phyloP scores from a whole-genome alignment of 1,284 basidiomycete genomes.

The Quambalaria eucalypti region DNA sequence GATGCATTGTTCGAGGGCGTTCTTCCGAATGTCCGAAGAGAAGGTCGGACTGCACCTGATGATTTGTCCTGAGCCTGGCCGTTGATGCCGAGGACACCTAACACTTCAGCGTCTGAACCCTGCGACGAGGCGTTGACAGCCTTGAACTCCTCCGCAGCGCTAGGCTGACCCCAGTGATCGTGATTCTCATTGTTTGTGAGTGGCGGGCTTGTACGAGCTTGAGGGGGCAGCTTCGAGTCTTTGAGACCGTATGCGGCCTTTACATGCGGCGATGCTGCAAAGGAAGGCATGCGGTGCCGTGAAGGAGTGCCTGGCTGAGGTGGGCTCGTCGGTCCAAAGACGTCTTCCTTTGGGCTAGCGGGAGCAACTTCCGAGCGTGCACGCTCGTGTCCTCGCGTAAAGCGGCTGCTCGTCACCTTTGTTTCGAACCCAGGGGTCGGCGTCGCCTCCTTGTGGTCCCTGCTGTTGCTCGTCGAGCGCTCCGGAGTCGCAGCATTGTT shows the following conservation, averaged over 20 bases:
- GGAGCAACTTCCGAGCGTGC: neutral
- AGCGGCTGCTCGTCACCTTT: too few relatives aligned
- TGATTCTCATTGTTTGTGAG: neutral
- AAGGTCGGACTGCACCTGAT: neutral
- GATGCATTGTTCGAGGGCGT: neutral
- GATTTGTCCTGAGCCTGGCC: neutral
- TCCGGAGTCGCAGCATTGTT: constrained; percentile 4
- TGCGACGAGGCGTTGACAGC: neutral
- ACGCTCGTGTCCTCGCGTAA: neutral
- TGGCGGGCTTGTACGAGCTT: neutral
- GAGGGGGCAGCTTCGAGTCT: constrained; percentile 4
- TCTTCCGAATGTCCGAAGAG: neutral
- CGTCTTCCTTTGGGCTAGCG: neutral
- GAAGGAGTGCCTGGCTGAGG: neutral
- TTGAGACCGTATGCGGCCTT: constrained; percentile 2
- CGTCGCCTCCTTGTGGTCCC: too few relatives aligned
- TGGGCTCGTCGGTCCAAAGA: neutral
- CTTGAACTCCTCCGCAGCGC: neutral
- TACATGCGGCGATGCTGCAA: neutral
- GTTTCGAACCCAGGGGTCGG: too few relatives aligned
- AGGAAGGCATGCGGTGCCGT: constrained; percentile 1
- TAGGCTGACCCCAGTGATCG: neutral
- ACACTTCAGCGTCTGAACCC: neutral
- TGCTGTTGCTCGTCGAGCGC: neutral
- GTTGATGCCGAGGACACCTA: constrained; percentile 1